Evolutionary conservation across 176 grass and related monocot species (phyloP).

Genomic region (Oryza glaberrima): DNA sequence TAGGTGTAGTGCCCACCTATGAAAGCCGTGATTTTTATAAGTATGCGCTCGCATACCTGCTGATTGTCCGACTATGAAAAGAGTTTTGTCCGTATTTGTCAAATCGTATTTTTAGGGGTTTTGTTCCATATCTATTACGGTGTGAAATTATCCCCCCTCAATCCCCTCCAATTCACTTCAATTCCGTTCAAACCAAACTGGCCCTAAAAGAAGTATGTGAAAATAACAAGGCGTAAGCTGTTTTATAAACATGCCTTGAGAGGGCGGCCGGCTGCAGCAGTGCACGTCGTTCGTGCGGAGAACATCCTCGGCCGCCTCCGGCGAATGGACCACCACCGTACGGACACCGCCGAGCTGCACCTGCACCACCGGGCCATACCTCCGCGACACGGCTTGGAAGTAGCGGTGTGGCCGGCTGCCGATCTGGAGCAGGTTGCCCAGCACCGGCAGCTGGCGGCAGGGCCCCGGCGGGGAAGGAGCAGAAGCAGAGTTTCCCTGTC

Average conservation of each 20-base stretch:
- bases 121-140: no score
- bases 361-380: constrained; percentile 40
- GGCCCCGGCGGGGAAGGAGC: background rate
- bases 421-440: constrained; percentile 48
- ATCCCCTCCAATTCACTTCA: no score
- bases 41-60: no score
- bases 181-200: no score
- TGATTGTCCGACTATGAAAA: no score
- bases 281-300: constrained; percentile 38
- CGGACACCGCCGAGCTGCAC: constrained; percentile 38
- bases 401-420: constrained; percentile 44
- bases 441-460: constrained; percentile 27
- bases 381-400: background rate
- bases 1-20: no score
- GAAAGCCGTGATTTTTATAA: no score
- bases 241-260: constrained; percentile 14
- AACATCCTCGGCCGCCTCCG: constrained; percentile 42
- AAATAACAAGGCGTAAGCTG: no score
- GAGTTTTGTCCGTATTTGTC: no score
- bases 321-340: constrained; percentile 34
- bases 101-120: no score
- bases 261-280: constrained; percentile 43
- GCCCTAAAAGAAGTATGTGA: no score
- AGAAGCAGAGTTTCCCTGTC: background rate
- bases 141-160: no score